These are phyloP conservation scores for Trichoderma sp. DNA, from an alignment of 2,329 filamentous ascomycete species.

Conservation along the genomic window DNA sequence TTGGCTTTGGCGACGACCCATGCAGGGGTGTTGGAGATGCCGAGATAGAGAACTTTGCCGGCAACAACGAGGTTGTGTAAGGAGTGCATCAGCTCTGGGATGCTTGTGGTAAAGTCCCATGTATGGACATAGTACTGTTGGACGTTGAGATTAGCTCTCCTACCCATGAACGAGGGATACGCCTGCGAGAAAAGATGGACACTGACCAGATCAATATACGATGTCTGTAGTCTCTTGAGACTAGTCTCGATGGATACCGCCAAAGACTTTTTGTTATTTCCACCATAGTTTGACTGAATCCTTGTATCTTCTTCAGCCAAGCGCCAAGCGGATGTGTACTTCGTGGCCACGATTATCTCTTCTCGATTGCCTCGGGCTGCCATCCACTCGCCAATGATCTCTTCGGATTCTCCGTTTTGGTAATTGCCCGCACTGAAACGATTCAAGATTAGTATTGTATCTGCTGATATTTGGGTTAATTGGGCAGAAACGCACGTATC, in stretches of 20 bases:
- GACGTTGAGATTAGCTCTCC: background rate
- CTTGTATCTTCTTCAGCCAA: constrained; percentile 19
- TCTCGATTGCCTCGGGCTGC: constrained; percentile 44
- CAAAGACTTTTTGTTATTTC: constrained; percentile 42
- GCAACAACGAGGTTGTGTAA: constrained; percentile 30
- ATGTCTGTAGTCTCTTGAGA: constrained; percentile 42
- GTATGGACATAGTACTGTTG: constrained; percentile 18
- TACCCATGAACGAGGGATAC: too few relatives aligned
- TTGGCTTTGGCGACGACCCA: constrained; percentile 36
- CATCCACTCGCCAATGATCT: constrained; percentile 56
- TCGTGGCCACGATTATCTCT: constrained; percentile 50
- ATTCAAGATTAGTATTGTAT: background rate
- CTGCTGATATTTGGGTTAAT: background rate
- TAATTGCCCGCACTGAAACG: constrained; percentile 43
- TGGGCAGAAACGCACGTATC: constrained; percentile 44
- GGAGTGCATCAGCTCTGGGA: constrained; percentile 32
- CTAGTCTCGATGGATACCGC: constrained; percentile 42
- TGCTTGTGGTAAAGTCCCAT: constrained; percentile 31
- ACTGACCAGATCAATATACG: constrained; percentile 34
- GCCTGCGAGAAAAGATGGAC: background rate
- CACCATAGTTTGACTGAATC: constrained; percentile 37
- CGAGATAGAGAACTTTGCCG: constrained; percentile 36
- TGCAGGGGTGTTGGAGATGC: constrained; percentile 34
- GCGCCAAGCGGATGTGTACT: constrained; percentile 47
- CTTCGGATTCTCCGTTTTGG: constrained; percentile 52